Percentiles rank a stretch among this genome's conserved stretches.
phyloP scores from a whole-genome alignment of 345 rosid species.

The Eucalyptus curtisii region DNA sequence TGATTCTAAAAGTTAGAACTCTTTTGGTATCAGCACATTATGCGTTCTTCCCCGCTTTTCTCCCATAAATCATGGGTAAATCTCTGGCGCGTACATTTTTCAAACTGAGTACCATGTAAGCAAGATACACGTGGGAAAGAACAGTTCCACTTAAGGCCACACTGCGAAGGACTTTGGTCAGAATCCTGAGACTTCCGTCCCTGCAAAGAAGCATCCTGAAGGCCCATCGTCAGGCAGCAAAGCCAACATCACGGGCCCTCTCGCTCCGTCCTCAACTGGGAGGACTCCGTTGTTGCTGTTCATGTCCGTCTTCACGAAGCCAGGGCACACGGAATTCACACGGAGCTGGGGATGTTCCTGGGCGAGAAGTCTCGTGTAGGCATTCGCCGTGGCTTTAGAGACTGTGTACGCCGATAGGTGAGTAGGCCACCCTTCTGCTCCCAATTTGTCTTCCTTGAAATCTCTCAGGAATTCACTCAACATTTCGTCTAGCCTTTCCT shows the following conservation, averaged over 20 bases:
- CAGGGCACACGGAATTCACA: background rate
- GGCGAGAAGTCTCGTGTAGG: background rate
- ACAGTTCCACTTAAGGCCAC: background rate
- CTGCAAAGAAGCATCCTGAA: background rate
- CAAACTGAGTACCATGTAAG: background rate
- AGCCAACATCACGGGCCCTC: constrained; percentile 2
- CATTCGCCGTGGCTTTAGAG: background rate
- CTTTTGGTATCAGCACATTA: background rate
- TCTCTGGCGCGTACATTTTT: background rate
- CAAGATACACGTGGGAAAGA: background rate
- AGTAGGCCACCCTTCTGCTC: background rate
- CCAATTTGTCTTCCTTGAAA: background rate
- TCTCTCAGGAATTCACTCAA: background rate
- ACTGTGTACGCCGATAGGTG: background rate
- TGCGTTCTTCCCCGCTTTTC: background rate
- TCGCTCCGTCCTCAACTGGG: background rate
- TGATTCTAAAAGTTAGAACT: background rate
- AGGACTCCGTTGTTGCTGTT: background rate
- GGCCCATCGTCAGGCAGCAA: background rate
- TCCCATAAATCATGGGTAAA: background rate
- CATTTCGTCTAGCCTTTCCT: constrained; percentile 1
- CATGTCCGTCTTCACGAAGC: background rate
- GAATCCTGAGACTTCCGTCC: background rate
- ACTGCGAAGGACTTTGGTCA: background rate
- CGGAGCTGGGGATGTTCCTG: background rate